Percentiles rank a stretch among this genome's conserved stretches.
Evolutionary conservation across 2,329 filamentous ascomycete genomes (phyloP).

Genomic region (Pseudocercospora musae): DNA sequence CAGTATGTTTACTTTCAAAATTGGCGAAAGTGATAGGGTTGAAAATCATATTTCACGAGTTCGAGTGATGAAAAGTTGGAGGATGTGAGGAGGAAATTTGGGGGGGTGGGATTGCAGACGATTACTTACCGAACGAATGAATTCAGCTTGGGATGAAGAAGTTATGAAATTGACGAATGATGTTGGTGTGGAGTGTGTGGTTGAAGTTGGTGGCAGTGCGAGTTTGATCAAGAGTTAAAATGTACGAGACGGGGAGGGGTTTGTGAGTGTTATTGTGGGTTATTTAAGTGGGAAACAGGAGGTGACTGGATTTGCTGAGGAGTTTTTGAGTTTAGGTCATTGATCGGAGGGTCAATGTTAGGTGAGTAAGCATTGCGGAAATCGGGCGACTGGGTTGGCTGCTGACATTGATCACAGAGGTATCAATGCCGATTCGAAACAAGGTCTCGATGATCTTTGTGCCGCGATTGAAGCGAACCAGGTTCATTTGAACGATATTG

Average conservation of each 20-base stretch:
- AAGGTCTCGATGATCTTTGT: conserved; percentile 43
- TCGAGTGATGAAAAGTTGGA: conserved; percentile 54
- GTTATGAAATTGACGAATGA: conserved; percentile 47
- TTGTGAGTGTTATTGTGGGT: conserved; percentile 13
- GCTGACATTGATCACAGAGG: conserved; percentile 11
- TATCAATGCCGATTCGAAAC: conserved; percentile 36
- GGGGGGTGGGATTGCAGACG: conserved; percentile 40
- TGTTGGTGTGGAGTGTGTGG: conserved; percentile 44
- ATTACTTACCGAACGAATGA: conserved; percentile 59
- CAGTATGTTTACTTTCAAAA: conserved; percentile 32
- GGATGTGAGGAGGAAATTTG: conserved; percentile 51
- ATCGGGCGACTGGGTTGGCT: too few relatives aligned
- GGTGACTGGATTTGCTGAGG: conserved; percentile 8
- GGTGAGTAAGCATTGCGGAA: conserved; percentile 2
- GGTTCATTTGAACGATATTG: conserved; percentile 34
- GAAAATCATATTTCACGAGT: conserved; percentile 55
- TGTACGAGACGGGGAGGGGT: conserved; percentile 32
- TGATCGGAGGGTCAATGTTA: conserved; percentile 18
- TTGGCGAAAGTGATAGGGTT: conserved; percentile 28
- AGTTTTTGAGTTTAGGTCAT: conserved; percentile 20
- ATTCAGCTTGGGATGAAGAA: conserved; percentile 57
- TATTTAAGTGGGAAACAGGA: conserved; percentile 13
- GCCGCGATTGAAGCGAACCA: conserved; percentile 39
- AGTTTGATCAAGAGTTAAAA: conserved; percentile 16
- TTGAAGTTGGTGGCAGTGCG: conserved; percentile 48